Evolutionary conservation across 2,329 filamentous ascomycete species (phyloP).

Genomic region (Fusarium newnesense): DNA sequence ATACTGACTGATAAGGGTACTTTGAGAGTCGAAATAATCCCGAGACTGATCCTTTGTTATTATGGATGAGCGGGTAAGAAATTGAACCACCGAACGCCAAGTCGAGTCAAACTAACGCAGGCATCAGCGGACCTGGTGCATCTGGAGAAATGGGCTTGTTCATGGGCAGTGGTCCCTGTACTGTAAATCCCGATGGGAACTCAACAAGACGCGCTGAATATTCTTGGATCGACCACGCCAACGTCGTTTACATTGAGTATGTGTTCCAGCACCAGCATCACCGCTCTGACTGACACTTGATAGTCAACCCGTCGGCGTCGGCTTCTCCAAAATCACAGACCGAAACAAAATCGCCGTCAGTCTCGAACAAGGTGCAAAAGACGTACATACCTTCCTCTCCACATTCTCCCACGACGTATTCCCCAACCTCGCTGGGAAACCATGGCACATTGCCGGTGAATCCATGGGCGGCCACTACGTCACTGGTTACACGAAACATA

Average conservation of each 20-base stretch:
- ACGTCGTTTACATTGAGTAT: slow-evolving; percentile 29
- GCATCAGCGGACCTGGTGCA: slow-evolving; percentile 9
- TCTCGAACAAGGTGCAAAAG: slow-evolving; percentile 21
- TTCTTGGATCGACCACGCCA: slow-evolving; percentile 29
- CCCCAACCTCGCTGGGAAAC: slow-evolving; percentile 12
- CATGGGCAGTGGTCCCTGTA: slow-evolving; percentile 30
- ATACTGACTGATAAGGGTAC: slow-evolving; percentile 14
- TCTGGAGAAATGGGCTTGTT: slow-evolving; percentile 30
- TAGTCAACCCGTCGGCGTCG: slow-evolving; percentile 29
- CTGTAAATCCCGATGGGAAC: slow-evolving; percentile 23
- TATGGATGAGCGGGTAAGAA: slow-evolving; percentile 36
- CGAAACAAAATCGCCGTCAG: slow-evolving; percentile 18
- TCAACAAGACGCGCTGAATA: slow-evolving; percentile 22
- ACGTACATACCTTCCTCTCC: slow-evolving; percentile 21
- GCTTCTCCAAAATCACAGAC: slow-evolving; percentile 33
- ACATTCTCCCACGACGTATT: slow-evolving; percentile 18
- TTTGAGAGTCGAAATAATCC: slow-evolving; percentile 28
- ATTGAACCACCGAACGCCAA: accelerated
- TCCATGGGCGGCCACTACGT: slow-evolving; percentile 37
- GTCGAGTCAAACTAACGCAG: background rate
- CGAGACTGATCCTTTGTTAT: slow-evolving; percentile 21
- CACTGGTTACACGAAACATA: slow-evolving; percentile 25
- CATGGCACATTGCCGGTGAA: slow-evolving; percentile 33
- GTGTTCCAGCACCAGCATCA: background rate
- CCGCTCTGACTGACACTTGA: background rate